Conservation (phyloP, 2,329 filamentous ascomycete species). For the Beauveria sp. region DNA sequence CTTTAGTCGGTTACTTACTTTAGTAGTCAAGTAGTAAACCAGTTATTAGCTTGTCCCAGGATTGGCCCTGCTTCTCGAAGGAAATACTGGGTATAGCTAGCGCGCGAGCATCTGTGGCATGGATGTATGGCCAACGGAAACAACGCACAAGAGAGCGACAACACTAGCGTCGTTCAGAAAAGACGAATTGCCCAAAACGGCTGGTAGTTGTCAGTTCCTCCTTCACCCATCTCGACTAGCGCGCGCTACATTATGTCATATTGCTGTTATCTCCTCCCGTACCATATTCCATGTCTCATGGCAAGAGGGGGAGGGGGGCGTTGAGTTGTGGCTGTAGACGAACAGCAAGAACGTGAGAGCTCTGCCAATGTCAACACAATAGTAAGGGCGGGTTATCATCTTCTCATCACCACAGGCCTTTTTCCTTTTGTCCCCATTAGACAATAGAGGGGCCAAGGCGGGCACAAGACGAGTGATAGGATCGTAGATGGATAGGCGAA, state of each 20-base stretch:
- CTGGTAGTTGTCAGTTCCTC: neutral
- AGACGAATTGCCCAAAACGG: conserved; percentile 10
- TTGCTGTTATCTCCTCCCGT: neutral
- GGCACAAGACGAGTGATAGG: neutral
- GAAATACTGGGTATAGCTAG: neutral
- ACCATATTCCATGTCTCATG: neutral
- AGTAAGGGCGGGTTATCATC: too few species aligned
- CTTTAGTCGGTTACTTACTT: too few species aligned
- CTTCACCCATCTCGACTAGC: neutral
- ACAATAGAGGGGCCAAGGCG: neutral
- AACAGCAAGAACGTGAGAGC: too few species aligned
- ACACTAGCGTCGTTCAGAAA: neutral
- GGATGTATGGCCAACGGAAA: too few species aligned
- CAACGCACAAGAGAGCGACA: too few species aligned
- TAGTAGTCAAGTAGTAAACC: too few species aligned
- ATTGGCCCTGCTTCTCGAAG: conserved; percentile 1
- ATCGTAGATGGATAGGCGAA: neutral
- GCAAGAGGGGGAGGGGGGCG: too few species aligned
- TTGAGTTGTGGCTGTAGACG: too few species aligned
- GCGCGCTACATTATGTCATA: conserved; percentile 5
- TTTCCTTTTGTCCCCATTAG: neutral
- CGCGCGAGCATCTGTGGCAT: too few species aligned
- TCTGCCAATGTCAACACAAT: too few species aligned
- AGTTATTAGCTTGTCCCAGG: neutral
- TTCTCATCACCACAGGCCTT: neutral